Evolutionary conservation across 345 rosid species (phyloP).

Genomic region (Hevea brasiliensis): DNA sequence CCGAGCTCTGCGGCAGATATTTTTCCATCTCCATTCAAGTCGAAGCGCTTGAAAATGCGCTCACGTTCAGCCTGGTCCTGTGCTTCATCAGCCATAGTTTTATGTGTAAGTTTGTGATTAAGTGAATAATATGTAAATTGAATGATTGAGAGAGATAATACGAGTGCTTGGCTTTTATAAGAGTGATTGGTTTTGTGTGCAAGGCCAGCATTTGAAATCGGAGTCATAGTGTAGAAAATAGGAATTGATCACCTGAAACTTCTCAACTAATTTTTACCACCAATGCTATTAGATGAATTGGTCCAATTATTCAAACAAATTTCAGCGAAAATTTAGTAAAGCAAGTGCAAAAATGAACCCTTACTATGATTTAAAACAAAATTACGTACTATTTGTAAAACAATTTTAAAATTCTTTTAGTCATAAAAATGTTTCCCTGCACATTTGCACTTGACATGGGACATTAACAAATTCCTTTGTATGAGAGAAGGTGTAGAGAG

Average conservation of each 20-base stretch:
- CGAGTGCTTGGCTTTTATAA: slow-evolving; percentile 18
- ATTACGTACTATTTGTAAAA: too few species aligned
- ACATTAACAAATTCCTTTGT: too few species aligned
- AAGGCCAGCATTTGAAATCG: slow-evolving; percentile 29
- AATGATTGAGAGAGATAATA: not conserved
- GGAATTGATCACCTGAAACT: slow-evolving; percentile 34
- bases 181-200: slow-evolving; percentile 2
- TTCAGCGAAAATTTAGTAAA: too few species aligned
- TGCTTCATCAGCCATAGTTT: slow-evolving; percentile 56
- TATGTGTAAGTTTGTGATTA: too few species aligned
- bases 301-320: not conserved
- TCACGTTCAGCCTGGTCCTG: slow-evolving; percentile 53
- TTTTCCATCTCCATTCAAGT: slow-evolving; percentile 73
- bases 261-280: slow-evolving; percentile 1
- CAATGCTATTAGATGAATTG: not conserved
- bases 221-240: slow-evolving; percentile 8
- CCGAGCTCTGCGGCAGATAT: slow-evolving; percentile 80
- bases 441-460: too few species aligned
- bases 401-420: too few species aligned
- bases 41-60: slow-evolving; percentile 76
- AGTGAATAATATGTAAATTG: not conserved
- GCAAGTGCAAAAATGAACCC: too few species aligned
- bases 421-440: too few species aligned
- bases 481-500: too few species aligned
- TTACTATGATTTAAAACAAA: too few species aligned